Evolutionary conservation across 805 yeast species (phyloP).

Genomic region (Ogataea polymorpha): DNA sequence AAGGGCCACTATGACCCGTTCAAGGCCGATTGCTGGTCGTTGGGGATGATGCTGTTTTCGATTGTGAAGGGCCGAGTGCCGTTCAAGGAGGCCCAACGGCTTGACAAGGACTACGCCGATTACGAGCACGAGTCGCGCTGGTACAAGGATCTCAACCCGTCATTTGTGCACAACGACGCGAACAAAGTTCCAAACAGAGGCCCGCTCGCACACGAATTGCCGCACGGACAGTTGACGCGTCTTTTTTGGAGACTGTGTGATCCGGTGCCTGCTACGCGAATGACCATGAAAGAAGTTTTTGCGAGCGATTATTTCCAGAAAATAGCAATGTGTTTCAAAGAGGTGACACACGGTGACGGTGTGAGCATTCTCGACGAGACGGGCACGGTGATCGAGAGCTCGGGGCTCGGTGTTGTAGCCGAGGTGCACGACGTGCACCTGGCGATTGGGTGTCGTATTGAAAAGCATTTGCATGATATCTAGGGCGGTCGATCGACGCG

Average conservation of each 20-base stretch:
- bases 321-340: constrained; percentile 60
- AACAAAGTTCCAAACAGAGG: constrained; percentile 47
- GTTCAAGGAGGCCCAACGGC: constrained; percentile 46
- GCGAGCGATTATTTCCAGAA: constrained; percentile 61
- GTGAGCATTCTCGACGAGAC: constrained; percentile 25
- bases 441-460: background rate
- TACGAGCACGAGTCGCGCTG: constrained; percentile 38
- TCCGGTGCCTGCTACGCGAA: constrained; percentile 53
- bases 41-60: constrained; percentile 66
- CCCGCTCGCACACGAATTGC: constrained; percentile 32
- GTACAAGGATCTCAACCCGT: constrained; percentile 42
- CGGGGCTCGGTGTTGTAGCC: background rate
- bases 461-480: background rate
- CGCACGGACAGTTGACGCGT: constrained; percentile 18
- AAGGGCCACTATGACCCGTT: constrained; percentile 48
- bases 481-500: constrained; percentile 8
- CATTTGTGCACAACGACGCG: constrained; percentile 49
- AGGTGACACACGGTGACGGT: constrained; percentile 30
- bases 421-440: background rate
- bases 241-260: constrained; percentile 68
- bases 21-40: constrained; percentile 68
- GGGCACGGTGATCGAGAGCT: constrained; percentile 2
- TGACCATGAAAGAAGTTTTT: constrained; percentile 51
- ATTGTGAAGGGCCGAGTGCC: constrained; percentile 59
- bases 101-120: constrained; percentile 54